Base-by-base conservation (phyloP, 768 basidiomycete species). In the Lactarius sanguifluus region DNA sequence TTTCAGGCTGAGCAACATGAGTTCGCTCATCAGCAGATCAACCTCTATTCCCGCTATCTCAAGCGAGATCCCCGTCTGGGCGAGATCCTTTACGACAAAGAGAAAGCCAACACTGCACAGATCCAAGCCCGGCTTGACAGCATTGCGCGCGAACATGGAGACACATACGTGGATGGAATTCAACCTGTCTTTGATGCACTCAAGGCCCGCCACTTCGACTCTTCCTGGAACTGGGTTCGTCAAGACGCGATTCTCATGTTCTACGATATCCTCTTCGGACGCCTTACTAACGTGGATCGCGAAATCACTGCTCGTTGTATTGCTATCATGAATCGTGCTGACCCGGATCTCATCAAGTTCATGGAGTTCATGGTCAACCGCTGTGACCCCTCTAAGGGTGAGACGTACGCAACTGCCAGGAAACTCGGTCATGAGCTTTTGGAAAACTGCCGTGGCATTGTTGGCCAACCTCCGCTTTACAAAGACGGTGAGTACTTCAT, bases 161-260 rank as follows among this genome's bases (percentile, higher is more conserved):
- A 98, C 64, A 76, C 82, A 0, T 99, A 99, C 78, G 81, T 98
- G 66, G 90, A 96, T 38, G 97, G 97, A 54, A 96, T 98, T 67
- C 91, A 96, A 73, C 97, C 97, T 12, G 83, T 86, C 65, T 99
- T 99, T 77, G 93, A 96, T 73, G 89, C 92, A 2, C 82, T 98
- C 73, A 98, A 99, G 78, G 97, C 96, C 15, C 92, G 97, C 56
- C 95, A 90, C 75, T 98, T 99, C 81, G 96, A 98, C 75, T 98
- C 96, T 2, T 94, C 91, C 7, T 99, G 96, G 97, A 99, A 99
- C 75, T 99, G 97, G 97, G 96, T 91, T 55, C 89, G 96, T 67
- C 97, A 99, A 79, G 96, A 97, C 68, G 94, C 95, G 18, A 82
- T 98, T 32, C 81, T 94, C 66, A 96, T 99, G 94, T 98, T 89